A percentile compares a stretch with the other conserved stretches of the same genome.
phyloP scores from a whole-genome alignment of 2,329 filamentous ascomycete species.

The Rhinocladiella mackenziei region DNA sequence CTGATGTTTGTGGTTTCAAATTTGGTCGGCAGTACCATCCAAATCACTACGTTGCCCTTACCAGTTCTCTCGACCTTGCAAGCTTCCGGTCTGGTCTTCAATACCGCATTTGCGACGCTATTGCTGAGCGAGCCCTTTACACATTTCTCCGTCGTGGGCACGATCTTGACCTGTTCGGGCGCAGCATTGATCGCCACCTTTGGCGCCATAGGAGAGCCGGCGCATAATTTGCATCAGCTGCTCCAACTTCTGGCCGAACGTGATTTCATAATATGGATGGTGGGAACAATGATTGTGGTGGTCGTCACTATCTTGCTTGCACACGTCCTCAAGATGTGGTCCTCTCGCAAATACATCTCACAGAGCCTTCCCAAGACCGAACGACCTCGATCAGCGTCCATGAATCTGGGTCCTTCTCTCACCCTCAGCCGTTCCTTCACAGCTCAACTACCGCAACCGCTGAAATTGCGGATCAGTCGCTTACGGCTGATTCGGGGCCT shows the following conservation, averaged over 20 bases:
- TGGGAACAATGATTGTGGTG: constrained; percentile 70
- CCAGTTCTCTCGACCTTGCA: constrained; percentile 93
- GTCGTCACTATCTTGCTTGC: constrained; percentile 62
- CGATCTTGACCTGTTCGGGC: constrained; percentile 77
- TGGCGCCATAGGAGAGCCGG: constrained; percentile 87
- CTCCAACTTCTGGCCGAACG: constrained; percentile 67
- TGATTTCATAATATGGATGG: constrained; percentile 86
- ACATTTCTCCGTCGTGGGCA: constrained; percentile 84
- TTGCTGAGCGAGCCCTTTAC: constrained; percentile 94
- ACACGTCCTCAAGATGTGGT: constrained; percentile 38
- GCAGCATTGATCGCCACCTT: constrained; percentile 92
- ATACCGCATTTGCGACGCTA: constrained; percentile 92
- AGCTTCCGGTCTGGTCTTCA: constrained; percentile 95
- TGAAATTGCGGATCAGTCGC: constrained; percentile 50
- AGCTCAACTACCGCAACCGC: constrained; percentile 35
- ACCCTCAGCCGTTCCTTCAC: constrained; percentile 40
- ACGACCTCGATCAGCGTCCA: constrained; percentile 24
- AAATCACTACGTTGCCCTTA: constrained; percentile 91
- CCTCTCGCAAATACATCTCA: constrained; percentile 26
- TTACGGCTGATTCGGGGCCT: constrained; percentile 76
- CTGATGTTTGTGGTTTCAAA: constrained; percentile 95
- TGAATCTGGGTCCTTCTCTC: constrained; percentile 28
- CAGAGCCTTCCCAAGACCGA: constrained; percentile 25
- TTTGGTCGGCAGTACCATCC: constrained; percentile 88
- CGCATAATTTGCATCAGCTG: constrained; percentile 80